phyloP scores from a whole-genome alignment of 2,329 filamentous ascomycete genomes.

The Hypoxylon sp. region DNA sequence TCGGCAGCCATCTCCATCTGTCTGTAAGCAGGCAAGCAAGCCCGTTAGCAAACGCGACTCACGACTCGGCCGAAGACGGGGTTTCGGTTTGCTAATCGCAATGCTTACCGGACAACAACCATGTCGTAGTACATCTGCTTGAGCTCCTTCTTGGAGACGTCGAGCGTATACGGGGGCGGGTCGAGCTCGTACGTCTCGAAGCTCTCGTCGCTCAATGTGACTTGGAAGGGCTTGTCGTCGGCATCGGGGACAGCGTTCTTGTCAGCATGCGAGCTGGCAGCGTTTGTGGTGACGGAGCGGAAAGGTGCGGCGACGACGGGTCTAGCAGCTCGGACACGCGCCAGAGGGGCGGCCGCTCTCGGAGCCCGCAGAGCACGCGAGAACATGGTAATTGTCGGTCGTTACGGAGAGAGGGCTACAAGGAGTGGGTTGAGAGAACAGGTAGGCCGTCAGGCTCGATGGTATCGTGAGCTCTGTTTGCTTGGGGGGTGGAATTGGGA shows the following conservation, averaged over 20 bases:
- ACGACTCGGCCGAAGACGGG: slow-evolving; percentile 13
- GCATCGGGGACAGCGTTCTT: slow-evolving; percentile 72
- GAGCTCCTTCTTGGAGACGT: slow-evolving; percentile 96
- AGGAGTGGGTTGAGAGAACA: slow-evolving; percentile 12
- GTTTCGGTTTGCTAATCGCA: slow-evolving; percentile 23
- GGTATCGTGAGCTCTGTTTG: slow-evolving; percentile 27
- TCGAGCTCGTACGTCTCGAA: slow-evolving; percentile 99
- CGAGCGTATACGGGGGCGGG: slow-evolving; percentile 90
- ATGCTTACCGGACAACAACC: slow-evolving; percentile 87
- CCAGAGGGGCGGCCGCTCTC: slow-evolving; percentile 71
- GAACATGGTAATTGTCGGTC: slow-evolving; percentile 71
- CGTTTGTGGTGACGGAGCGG: slow-evolving; percentile 93
- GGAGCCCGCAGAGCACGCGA: slow-evolving; percentile 76
- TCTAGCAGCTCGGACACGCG: slow-evolving; percentile 61
- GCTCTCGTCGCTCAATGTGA: slow-evolving; percentile 96
- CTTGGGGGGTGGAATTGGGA: slow-evolving; percentile 30
- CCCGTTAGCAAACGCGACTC: slow-evolving; percentile 36
- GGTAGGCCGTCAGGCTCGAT: slow-evolving; percentile 13
- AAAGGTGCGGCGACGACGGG: slow-evolving; percentile 65
- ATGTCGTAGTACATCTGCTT: slow-evolving; percentile 99
- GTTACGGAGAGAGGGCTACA: not conserved
- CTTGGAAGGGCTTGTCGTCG: slow-evolving; percentile 92
- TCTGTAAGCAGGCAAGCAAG: slow-evolving; percentile 64
- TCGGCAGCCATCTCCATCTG: slow-evolving; percentile 99
- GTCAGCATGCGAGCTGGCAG: slow-evolving; percentile 90